Evolutionary conservation across 139 green algal genomes (phyloP), one percentile per base, ranked within the genome.

Genomic region (Tetraselmis chui): DNA sequence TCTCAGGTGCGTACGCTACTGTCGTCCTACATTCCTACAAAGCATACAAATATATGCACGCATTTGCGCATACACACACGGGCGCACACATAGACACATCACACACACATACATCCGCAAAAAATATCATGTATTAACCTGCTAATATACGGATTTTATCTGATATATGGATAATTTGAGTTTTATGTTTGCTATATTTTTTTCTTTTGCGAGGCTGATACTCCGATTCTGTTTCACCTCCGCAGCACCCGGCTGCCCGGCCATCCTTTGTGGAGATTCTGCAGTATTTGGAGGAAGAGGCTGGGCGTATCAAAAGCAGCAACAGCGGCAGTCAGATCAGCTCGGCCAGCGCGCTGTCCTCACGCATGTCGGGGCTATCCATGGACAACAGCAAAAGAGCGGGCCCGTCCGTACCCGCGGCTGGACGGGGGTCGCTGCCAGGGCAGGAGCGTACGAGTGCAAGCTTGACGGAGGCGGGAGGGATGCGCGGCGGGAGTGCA

Each of bases 221-320:
- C n/a, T n/a, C n/a, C n/a, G n/a, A n/a, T n/a, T n/a, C n/a, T n/a
- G n/a, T n/a, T n/a, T n/a, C n/a, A n/a, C 79, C 90, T 32, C 28
- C 83, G 0, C 85, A 82, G 75, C 0, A 82, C 28, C 83, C 87
- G 0, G 78, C 58, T 0, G 87, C 89, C 2, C 76, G 89, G 67
- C 89, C 89, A 23, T 80, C 79, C 31, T 92, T 91, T 80, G 30
- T 83, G 26, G 89, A 92, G 77, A 31, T 92, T 18, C 59, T 92
- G 79, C 81, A 84, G 27, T 24, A 58, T 1, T 81, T 92, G 78
- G 89, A 92, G 85, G 59, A 67, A 0, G 89, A 92, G 84, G 45
- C 18, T 5, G 5, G 11, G 11, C 45, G 45, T 18, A 67, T 67
- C 11, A 67, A 67, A 18, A 18, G 45, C 18, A 18, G 45, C 5